Conservation (phyloP, 1,284 basidiomycete genomes). For the Boletus putidus region DNA sequence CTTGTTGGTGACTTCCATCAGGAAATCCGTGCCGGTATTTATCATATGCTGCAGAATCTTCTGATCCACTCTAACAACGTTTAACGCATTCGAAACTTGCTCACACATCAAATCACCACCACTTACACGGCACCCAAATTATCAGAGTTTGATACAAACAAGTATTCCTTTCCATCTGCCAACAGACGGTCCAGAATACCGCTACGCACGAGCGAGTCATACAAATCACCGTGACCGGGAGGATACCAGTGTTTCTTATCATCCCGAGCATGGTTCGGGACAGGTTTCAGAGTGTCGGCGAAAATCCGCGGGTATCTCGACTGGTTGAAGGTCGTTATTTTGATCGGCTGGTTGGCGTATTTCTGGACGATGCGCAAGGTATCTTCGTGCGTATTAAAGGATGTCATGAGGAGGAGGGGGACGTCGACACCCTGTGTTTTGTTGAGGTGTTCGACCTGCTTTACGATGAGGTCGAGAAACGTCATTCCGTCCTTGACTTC, state of each 20-base stretch:
- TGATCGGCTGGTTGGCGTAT: conserved; percentile 93
- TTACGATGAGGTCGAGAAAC: conserved; percentile 92
- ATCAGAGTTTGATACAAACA: conserved; percentile 98
- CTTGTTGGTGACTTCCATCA: conserved; percentile 99
- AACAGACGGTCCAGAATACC: conserved; percentile 93
- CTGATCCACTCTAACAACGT: conserved; percentile 62
- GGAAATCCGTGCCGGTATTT: conserved; percentile 80
- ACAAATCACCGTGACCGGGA: conserved; percentile 96
- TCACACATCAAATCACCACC: conserved; percentile 64
- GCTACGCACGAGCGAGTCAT: conserved; percentile 89
- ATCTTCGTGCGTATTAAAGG: conserved; percentile 97
- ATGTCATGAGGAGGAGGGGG: conserved; percentile 97
- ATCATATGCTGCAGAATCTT: conserved; percentile 88
- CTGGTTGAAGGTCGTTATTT: conserved; percentile 94
- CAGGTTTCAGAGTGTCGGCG: conserved; percentile 89
- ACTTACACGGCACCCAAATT: conserved; percentile 95
- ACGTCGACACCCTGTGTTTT: conserved; percentile 72
- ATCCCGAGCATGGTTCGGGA: conserved; percentile 57
- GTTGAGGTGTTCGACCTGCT: conserved; percentile 89
- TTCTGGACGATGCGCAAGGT: conserved; percentile 97
- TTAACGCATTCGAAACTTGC: conserved; percentile 20
- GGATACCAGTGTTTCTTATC: conserved; percentile 98
- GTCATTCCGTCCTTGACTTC: conserved; percentile 97
- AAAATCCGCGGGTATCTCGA: conserved; percentile 94
- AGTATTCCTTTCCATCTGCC: conserved; percentile 94